Percentiles rank a stretch among this genome's conserved stretches.
phyloP scores from a whole-genome alignment of 306 rosid genomes.

The Medicago ruthenica region DNA sequence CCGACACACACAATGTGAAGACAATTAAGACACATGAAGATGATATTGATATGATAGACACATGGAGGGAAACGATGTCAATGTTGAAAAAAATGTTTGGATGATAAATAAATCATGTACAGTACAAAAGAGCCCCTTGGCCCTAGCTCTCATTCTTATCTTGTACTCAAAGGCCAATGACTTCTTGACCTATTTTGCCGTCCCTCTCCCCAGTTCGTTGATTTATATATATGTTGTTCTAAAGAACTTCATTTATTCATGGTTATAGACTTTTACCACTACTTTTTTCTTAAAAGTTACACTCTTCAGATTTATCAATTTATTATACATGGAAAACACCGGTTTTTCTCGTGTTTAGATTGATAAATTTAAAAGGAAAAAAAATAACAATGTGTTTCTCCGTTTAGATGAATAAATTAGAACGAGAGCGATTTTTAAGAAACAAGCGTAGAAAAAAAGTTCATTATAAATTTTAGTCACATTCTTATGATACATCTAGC shows the following conservation, averaged over 20 bases:
- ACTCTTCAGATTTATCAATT: no score
- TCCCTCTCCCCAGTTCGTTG: neutral
- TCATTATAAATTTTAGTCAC: no score
- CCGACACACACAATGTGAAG: constrained; percentile 52
- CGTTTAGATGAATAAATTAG: no score
- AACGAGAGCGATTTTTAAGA: no score
- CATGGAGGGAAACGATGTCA: constrained; percentile 25
- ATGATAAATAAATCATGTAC: neutral
- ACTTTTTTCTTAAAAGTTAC: no score
- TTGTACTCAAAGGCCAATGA: neutral
- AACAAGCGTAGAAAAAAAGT: no score
- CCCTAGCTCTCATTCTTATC: neutral
- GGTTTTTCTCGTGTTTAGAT: no score
- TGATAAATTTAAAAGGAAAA: no score
- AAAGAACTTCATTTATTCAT: neutral
- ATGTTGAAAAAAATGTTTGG: constrained; percentile 31
- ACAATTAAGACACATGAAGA: constrained; percentile 38
- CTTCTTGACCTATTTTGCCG: neutral
- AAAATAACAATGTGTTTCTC: no score
- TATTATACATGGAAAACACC: no score
- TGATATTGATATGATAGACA: constrained; percentile 20
- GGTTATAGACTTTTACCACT: no score
- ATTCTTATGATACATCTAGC: no score
- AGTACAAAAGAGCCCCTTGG: neutral
- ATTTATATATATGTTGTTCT: neutral